Evolutionary conservation across 345 rosid genomes (phyloP).

Genomic region (Alliaria petiolata): DNA sequence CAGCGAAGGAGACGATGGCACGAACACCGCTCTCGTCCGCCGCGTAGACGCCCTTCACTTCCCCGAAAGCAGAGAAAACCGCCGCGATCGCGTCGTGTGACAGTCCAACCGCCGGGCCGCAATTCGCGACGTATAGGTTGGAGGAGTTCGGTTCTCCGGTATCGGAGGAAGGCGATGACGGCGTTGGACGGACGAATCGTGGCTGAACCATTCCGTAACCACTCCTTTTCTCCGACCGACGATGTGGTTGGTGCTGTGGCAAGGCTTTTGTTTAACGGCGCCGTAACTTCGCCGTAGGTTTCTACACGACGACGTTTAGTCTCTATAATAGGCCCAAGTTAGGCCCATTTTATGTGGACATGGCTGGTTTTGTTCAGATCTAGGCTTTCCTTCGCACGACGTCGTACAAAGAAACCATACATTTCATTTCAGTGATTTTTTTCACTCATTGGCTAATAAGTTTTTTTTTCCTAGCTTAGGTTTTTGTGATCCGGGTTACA

Average conservation of each 20-base stretch:
- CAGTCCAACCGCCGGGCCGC: constrained; percentile 85
- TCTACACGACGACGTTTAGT: neutral
- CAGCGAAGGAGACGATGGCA: constrained; percentile 58
- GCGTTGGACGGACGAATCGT: constrained; percentile 57
- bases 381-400: neutral
- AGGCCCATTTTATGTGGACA: neutral
- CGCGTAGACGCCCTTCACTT: constrained; percentile 59
- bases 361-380: neutral
- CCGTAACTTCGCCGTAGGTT: neutral
- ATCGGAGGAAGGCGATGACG: neutral
- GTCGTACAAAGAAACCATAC: too few species aligned
- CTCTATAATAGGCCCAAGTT: neutral
- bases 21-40: constrained; percentile 94
- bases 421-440: too few species aligned
- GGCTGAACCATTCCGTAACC: constrained; percentile 39
- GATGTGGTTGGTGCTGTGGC: too few species aligned
- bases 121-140: constrained; percentile 82
- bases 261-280: constrained; percentile 3
- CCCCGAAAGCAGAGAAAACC: constrained; percentile 61
- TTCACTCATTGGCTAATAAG: too few species aligned
- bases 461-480: too few species aligned
- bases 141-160: constrained; percentile 29
- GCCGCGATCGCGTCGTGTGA: constrained; percentile 52
- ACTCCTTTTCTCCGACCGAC: neutral
- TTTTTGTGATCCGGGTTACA: too few species aligned